A percentile compares a stretch with the other conserved stretches of the same genome.
These are phyloP conservation scores for Trypanosoma melophagium DNA, from an alignment of 208 protist genomes.

Conservation along the genomic window DNA sequence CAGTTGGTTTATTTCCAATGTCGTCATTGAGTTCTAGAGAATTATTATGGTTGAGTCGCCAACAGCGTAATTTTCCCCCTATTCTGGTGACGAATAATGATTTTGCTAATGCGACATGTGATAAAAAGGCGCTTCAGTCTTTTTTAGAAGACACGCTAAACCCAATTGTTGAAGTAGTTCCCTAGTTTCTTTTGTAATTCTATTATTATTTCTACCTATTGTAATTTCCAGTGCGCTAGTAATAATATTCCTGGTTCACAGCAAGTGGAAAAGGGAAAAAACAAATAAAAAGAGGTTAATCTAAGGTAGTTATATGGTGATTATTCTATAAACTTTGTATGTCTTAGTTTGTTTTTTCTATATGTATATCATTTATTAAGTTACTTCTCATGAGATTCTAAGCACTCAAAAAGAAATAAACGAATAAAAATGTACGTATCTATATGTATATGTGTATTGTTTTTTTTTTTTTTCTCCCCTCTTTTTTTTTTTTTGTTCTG, in stretches of 20 bases:
- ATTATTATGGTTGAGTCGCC: constrained; percentile 68
- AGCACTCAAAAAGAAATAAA: constrained; percentile 14
- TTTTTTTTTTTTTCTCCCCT: constrained; percentile 18
- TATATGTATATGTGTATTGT: constrained; percentile 2
- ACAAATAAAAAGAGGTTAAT: too few species aligned
- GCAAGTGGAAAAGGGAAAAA: too few species aligned
- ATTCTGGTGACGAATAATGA: constrained; percentile 52
- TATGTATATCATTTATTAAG: neutral
- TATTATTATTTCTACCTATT: too few species aligned
- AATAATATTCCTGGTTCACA: too few species aligned
- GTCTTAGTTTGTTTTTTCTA: too few species aligned
- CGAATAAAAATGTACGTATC: neutral
- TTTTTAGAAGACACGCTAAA: constrained; percentile 41
- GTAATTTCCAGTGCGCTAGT: too few species aligned
- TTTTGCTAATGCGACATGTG: constrained; percentile 30
- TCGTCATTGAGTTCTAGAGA: constrained; percentile 41
- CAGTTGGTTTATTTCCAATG: constrained; percentile 39
- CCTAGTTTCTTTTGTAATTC: neutral
- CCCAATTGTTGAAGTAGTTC: constrained; percentile 39
- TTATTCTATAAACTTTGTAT: too few species aligned
- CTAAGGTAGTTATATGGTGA: too few species aligned
- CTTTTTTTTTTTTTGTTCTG: neutral
- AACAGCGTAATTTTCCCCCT: constrained; percentile 41
- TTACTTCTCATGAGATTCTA: neutral
- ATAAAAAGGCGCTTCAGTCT: constrained; percentile 13